A percentile compares a stretch with the other conserved stretches of the same genome.
phyloP scores from a whole-genome alignment of 192 early-diverging fungal genomes.

The Coemansia sp. region DNA sequence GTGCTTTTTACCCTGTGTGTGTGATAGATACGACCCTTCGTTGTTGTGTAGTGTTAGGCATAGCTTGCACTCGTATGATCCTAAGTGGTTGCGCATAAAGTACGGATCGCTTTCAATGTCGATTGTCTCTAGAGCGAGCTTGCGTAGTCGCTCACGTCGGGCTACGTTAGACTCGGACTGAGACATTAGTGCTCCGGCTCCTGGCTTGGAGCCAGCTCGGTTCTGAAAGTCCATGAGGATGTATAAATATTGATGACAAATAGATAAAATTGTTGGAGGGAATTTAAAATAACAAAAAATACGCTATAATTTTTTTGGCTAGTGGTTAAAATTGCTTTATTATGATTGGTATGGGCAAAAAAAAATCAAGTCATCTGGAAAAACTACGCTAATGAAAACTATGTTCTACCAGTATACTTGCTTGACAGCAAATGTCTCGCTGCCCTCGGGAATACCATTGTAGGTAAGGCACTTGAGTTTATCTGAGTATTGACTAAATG shows the following conservation, averaged over 20 bases:
- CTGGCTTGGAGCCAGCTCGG: slow-evolving; percentile 88
- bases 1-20: slow-evolving; percentile 99
- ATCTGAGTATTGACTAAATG: background rate
- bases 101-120: slow-evolving; percentile 97
- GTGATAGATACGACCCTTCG: slow-evolving; percentile 94
- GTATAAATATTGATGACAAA: background rate
- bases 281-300: background rate
- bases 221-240: slow-evolving; percentile 77
- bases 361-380: background rate
- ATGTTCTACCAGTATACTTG: background rate
- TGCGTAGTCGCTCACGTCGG: slow-evolving; percentile 91
- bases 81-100: slow-evolving; percentile 92
- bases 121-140: slow-evolving; percentile 94
- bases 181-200: slow-evolving; percentile 86
- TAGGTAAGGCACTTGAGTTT: background rate
- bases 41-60: slow-evolving; percentile 87
- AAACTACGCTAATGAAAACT: background rate
- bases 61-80: slow-evolving; percentile 82
- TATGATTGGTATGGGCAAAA: background rate
- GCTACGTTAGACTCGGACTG: slow-evolving; percentile 86
- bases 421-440: background rate
- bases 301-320: too few species aligned
- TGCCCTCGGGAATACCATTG: background rate
- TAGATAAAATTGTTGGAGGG: background rate
- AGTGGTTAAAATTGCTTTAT: background rate